Evolutionary conservation across 176 grass and related monocot genomes (phyloP), one percentile per base, ranked within the genome.

Genomic region (Oryza rufipogon): DNA sequence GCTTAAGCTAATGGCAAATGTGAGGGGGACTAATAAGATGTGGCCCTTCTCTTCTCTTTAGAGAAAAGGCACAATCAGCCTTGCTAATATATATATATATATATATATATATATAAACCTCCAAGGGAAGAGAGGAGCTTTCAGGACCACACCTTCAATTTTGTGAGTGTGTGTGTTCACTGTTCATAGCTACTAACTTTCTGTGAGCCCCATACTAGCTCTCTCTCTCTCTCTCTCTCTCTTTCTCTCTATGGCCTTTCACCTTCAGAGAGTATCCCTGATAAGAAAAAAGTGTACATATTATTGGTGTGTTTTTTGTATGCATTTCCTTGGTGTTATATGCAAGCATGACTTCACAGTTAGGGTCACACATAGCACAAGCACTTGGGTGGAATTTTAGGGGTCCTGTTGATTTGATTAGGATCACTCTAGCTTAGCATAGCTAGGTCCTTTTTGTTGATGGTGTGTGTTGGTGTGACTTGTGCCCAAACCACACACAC

Each of bases 101-200:
- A 26, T 26, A 73, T 78, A 72, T 58, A 76, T 67, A 76, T 67
- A 74, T 78, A 49, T 42, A 42, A 38, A 38, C 39, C 60, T 82
- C 38, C 68, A 79, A 72, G 20, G 11, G 47, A 41, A 7, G 39
- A 64, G 68, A 74, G 68, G 84, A 83, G 88, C 80, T 90, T 86
- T 90, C 84, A 83, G 80, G 88, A 90, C 88, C 84, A 90, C 88
- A 68, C 15, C 52, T 83, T 78, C 36, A 69, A 49, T 54, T 77
- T 11, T 87, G 23, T 45, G 38, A 67, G 47, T 74, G 6, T 72
- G 71, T 70, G 38, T 71, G 66, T 72, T 75, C 60, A 75, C 49
- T 64, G 39, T 23, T 79, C 26, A 36, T 63, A 63, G 38, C 78
- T 13, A 42, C 78, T 13, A 42, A 33, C 71, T 81, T 46, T 87